Base-by-base conservation (phyloP, 108 stramenopile species). In the Cyclotella sp. region DNA sequence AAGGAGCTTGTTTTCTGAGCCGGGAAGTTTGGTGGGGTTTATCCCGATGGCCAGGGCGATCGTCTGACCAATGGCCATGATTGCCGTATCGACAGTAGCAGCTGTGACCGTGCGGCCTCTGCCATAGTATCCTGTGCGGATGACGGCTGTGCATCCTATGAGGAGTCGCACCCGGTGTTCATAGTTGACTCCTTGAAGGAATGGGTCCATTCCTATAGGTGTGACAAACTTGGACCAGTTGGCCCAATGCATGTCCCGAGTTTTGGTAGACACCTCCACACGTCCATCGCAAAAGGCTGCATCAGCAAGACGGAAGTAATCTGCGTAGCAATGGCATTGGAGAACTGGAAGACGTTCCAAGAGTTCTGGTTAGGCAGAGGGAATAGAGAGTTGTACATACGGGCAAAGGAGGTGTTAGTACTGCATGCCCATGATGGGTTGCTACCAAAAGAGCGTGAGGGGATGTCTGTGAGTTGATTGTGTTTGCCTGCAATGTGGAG, bases 201-300 rank as follows among this genome's bases (percentile, higher is more conserved):
- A 52, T 28, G 68, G 52, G 68, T 68, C 68, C 68, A 68, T 51
- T 68, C 68, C 49, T 27, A 68, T 28, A 52, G 46, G 22, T 52
- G 26, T 14, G 68, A 26, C 22, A 29, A 53, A 53, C 28, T 24
- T 13, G 15, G 28, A 0, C 68, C 68, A 68, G 15, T 53, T 11
- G 22, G 15, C 29, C 68, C 68, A 68, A 18, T 52, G 19, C 22
- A 22, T 18, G 7, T n/a, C 49, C 68, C 68, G 22, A 29, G 13
- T 44, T 4, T 42, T 28, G 64, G 64, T 46, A 66, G 64, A 26
- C 52, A 51, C 68, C 28, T 39, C 51, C 49, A 68, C 68, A 53
- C 68, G 9, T 51, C 68, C 68, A 68, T 53, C 19, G 51, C 16
- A 10, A 52, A 51, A 68, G 12, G 27, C 68, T 52, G 0, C 30